Evolutionary conservation across 2,329 filamentous ascomycete species (phyloP).

Genomic region (Hysterium pulicare): DNA sequence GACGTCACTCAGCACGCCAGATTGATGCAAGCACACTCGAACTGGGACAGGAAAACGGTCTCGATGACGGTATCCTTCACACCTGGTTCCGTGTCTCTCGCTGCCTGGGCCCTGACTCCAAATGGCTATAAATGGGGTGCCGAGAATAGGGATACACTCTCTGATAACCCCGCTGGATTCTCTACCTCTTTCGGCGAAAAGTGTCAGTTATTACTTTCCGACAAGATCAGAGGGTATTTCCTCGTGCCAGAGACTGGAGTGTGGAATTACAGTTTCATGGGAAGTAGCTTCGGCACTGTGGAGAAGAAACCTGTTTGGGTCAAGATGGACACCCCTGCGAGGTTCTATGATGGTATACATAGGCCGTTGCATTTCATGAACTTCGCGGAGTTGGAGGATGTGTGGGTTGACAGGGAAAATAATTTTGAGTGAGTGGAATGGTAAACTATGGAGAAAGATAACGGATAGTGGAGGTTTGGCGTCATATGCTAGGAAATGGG

Average conservation of each 20-base stretch:
- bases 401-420: constrained; percentile 89
- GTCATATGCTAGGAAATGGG: background rate
- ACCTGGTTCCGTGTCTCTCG: constrained; percentile 89
- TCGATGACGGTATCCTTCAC: constrained; percentile 97
- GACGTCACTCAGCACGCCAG: constrained; percentile 94
- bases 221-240: constrained; percentile 94
- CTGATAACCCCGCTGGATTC: constrained; percentile 93
- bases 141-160: constrained; percentile 89
- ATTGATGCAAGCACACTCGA: constrained; percentile 76
- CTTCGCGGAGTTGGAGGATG: constrained; percentile 95
- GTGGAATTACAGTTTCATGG: constrained; percentile 99
- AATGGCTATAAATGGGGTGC: constrained; percentile 95
- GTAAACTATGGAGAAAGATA: background rate
- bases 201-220: constrained; percentile 86
- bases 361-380: constrained; percentile 94
- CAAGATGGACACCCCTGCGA: constrained; percentile 82
- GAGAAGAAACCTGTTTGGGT: constrained; percentile 91
- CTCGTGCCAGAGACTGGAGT: constrained; percentile 82
- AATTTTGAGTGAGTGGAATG: constrained; percentile 68
- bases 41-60: constrained; percentile 85
- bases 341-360: constrained; percentile 91
- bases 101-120: constrained; percentile 89
- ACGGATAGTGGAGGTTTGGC: background rate
- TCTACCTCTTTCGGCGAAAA: constrained; percentile 90
- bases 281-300: constrained; percentile 77